These are phyloP conservation scores for Trametes coccinea DNA, from an alignment of 768 basidiomycete species.

Conservation along the genomic window DNA sequence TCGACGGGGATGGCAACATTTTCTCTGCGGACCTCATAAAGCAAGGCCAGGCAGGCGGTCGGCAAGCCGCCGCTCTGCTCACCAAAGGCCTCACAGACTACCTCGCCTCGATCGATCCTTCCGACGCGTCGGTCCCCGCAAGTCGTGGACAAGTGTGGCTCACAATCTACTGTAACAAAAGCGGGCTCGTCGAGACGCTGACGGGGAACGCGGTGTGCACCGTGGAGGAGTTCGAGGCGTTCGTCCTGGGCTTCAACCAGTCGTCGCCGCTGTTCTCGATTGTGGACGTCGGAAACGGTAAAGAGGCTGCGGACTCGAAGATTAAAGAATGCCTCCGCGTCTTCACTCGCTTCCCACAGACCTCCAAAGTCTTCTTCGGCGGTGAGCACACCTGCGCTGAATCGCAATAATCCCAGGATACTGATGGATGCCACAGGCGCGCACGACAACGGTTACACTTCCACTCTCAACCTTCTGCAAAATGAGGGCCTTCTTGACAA, in stretches of 20 bases:
- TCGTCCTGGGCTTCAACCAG: constrained; percentile 41
- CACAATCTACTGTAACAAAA: constrained; percentile 40
- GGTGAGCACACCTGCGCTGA: constrained; percentile 7
- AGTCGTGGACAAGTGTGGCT: constrained; percentile 39
- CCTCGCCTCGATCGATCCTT: constrained; percentile 29
- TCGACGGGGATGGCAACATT: constrained; percentile 44
- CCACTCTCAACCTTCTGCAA: constrained; percentile 38
- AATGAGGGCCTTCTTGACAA: constrained; percentile 42
- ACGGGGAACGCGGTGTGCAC: constrained; percentile 33
- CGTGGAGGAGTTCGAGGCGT: constrained; percentile 37
- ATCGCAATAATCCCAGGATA: no score
- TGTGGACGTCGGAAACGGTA: constrained; percentile 44
- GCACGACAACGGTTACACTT: constrained; percentile 45
- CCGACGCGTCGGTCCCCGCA: constrained; percentile 19
- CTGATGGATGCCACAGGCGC: constrained; percentile 24
- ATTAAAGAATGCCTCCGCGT: constrained; percentile 55
- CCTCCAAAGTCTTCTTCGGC: constrained; percentile 42
- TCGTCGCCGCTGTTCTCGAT: constrained; percentile 43
- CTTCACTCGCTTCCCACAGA: constrained; percentile 51
- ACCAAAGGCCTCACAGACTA: constrained; percentile 39
- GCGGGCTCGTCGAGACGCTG: constrained; percentile 36
- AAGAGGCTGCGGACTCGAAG: constrained; percentile 46
- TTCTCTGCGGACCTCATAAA: constrained; percentile 36
- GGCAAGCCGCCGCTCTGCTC: constrained; percentile 38
- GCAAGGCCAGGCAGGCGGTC: constrained; percentile 37